A percentile compares a stretch with the other conserved stretches of the same genome.
These are phyloP conservation scores for Fusarium citri DNA, from an alignment of 2,329 filamentous ascomycete species.

Conservation along the genomic window DNA sequence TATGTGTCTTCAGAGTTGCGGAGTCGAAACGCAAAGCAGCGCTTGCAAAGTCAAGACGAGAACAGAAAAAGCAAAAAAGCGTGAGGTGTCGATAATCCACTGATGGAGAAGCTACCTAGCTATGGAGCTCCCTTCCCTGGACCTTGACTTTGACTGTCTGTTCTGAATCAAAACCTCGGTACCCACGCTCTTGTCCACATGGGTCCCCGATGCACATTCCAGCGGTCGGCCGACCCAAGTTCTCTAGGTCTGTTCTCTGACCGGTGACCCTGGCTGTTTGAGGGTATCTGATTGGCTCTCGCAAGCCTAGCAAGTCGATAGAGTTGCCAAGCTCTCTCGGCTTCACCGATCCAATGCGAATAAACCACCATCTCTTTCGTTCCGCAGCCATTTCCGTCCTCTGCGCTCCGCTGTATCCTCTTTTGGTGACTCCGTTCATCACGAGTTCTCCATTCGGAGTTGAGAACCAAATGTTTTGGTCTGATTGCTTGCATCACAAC, in stretches of 20 bases:
- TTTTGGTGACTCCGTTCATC: slow-evolving; percentile 37
- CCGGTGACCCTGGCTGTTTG: slow-evolving; percentile 22
- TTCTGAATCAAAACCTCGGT: slow-evolving; percentile 21
- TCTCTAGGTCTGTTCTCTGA: slow-evolving; percentile 18
- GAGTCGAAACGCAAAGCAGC: slow-evolving; percentile 14
- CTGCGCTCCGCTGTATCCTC: slow-evolving; percentile 33
- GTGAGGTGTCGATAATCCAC: slow-evolving; percentile 17
- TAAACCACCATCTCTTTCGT: slow-evolving; percentile 30
- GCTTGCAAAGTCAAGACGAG: slow-evolving; percentile 17
- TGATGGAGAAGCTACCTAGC: slow-evolving; percentile 5
- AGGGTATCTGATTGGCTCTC: slow-evolving; percentile 31
- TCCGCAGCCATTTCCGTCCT: slow-evolving; percentile 32
- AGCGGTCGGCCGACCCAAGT: slow-evolving; percentile 41
- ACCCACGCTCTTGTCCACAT: slow-evolving; percentile 32
- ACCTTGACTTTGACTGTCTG: background rate
- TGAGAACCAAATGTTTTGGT: slow-evolving; percentile 5
- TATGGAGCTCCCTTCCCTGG: slow-evolving; percentile 2
- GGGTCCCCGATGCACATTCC: slow-evolving; percentile 39
- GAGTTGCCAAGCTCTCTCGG: slow-evolving; percentile 45
- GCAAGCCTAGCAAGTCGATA: slow-evolving; percentile 30
- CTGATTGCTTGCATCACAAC: slow-evolving; percentile 24
- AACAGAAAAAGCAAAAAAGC: slow-evolving; percentile 17
- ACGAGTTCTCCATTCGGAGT: slow-evolving; percentile 24
- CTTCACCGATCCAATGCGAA: slow-evolving; percentile 46
- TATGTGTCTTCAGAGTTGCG: slow-evolving; percentile 12